Base-by-base conservation (phyloP, 148 eudicot genomes). In the Rhododendron williamsianum region DNA sequence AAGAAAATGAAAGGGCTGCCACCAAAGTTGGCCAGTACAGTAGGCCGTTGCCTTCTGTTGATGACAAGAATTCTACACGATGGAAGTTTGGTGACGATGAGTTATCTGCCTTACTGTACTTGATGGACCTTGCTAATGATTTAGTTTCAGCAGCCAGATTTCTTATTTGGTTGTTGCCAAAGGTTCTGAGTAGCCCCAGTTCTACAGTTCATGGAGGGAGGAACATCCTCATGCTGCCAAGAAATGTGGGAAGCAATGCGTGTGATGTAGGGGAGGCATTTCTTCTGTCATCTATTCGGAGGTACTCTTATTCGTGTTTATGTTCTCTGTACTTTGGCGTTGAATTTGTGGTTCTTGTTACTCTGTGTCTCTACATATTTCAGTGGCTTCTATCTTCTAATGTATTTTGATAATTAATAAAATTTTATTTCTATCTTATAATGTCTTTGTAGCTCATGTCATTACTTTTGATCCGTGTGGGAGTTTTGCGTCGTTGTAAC, bases 71-170 rank as follows among this genome's bases (percentile, higher is more conserved):
- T 87, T 90, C 91, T 36, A 78, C 78, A 48, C 86, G 83, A 80
- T 95, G 99, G 99, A 97, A 93, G 86, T 94, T 97, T 81, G 95
- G 99, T 80, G 99, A 97, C 87, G 98, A 97, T 87, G 98, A 97
- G 89, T 86, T 97, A 83, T 94, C 99, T 81, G 85, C 94, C 84
- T 86, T 95, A 76, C 88, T 97, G 38, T 95, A 97, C 88, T 83
- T 97, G 87, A 88, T 97, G 91, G 99, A 97, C 83, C 81, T 92
- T 82, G 94, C 93, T 88, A 81, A 90, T 87, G 98, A 95, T 82
- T 85, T 94, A 48, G 92, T 94, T 77, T 88, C 93, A 46, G 98
- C 98, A 35, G 89, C 91, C 85, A 92, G 90, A 86, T 95, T 97
- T 90, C 96, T 97, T 38, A 88, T 93, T 79, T 94, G 98, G 98